phyloP scores from a whole-genome alignment of 306 rosid species.

The Cercis canadensis region DNA sequence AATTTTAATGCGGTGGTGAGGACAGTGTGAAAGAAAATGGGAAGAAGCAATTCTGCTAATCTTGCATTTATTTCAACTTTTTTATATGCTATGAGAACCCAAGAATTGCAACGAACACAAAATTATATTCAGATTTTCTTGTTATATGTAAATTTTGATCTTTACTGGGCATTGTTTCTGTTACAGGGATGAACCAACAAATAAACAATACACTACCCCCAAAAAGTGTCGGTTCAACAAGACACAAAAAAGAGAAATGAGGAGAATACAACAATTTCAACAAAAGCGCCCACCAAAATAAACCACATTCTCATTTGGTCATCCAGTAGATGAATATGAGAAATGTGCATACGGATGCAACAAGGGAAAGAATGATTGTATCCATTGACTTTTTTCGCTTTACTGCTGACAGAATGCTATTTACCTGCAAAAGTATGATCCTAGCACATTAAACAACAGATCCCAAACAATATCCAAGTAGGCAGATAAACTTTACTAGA shows the following conservation, averaged over 20 bases:
- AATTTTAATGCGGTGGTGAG: too few species aligned
- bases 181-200: slow-evolving; percentile 37
- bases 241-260: slow-evolving; percentile 22
- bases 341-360: slow-evolving; percentile 90
- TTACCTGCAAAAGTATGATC: slow-evolving; percentile 68
- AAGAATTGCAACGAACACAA: slow-evolving; percentile 20
- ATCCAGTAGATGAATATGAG: slow-evolving; percentile 90
- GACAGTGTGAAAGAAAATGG: too few species aligned
- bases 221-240: slow-evolving; percentile 20
- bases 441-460: slow-evolving; percentile 29
- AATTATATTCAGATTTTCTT: slow-evolving; percentile 13
- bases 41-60: background rate
- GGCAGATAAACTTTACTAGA: background rate
- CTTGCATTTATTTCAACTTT: background rate
- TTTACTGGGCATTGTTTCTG: slow-evolving; percentile 36
- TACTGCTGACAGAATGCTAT: slow-evolving; percentile 71
- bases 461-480: background rate
- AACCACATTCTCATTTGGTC: slow-evolving; percentile 63
- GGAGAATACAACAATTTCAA: slow-evolving; percentile 33
- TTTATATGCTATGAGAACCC: background rate
- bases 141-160: slow-evolving; percentile 2
- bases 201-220: slow-evolving; percentile 40
- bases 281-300: slow-evolving; percentile 28
- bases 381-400: slow-evolving; percentile 95
- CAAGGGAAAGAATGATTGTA: slow-evolving; percentile 82